Percentiles rank a stretch among this genome's conserved stretches.
phyloP scores from a whole-genome alignment of 2,329 filamentous ascomycete genomes.

The Periconia digitata region DNA sequence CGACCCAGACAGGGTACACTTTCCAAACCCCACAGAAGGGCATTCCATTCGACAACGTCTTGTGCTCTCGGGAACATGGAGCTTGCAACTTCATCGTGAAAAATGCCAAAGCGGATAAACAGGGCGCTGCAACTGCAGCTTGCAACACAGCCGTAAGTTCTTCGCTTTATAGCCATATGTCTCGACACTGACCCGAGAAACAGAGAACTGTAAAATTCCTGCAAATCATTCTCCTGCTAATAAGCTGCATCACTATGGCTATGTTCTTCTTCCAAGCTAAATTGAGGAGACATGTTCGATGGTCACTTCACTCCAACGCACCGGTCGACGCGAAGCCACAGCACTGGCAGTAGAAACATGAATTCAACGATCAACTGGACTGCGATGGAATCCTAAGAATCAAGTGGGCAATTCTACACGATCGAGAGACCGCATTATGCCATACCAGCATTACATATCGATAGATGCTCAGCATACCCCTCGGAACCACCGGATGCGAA shows the following conservation, averaged over 20 bases:
- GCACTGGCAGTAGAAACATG: too few species aligned
- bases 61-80: constrained; percentile 31
- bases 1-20: constrained; percentile 15
- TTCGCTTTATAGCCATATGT: background rate
- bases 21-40: constrained; percentile 14
- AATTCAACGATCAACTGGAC: too few species aligned
- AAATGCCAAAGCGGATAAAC: constrained; percentile 5
- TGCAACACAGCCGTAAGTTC: constrained; percentile 31
- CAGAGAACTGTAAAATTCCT: constrained; percentile 33
- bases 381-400: too few species aligned
- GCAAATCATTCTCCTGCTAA: constrained; percentile 26
- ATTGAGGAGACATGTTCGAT: constrained; percentile 21
- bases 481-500: too few species aligned
- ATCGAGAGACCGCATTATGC: too few species aligned
- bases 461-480: too few species aligned
- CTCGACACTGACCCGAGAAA: too few species aligned
- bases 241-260: constrained; percentile 18
- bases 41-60: constrained; percentile 26
- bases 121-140: constrained; percentile 14
- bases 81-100: constrained; percentile 26
- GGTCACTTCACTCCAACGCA: constrained; percentile 1
- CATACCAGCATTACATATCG: too few species aligned
- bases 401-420: too few species aligned
- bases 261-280: constrained; percentile 27
- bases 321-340: background rate